Evolutionary conservation across 139 green algal genomes (phyloP), one percentile per base, ranked within the genome.

Genomic region (Haematococcus lacustris): DNA sequence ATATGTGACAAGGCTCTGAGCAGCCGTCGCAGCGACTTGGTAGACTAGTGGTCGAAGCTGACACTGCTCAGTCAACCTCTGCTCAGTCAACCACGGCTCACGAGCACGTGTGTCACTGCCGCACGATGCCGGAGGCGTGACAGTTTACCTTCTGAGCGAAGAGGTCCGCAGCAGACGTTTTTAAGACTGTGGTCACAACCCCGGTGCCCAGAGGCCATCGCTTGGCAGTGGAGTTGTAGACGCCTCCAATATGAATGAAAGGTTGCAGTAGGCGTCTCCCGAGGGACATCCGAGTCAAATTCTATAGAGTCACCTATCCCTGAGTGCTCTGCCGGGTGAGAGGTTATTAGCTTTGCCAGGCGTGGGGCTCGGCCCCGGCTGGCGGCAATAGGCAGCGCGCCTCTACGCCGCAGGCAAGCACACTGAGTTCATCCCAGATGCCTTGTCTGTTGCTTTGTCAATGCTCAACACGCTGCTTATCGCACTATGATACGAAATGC

Each of bases 111-210:
- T 1, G 38, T 13, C 21, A 39, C 30, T 4, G 1, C 1, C n/a
- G 17, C 38, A 34, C 3, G 0, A 3, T 1, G 25, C 7, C 25
- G 39, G 2, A 6, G 35, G 38, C 13, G 28, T 0, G 74, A 25
- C 41, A 89, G 87, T 82, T 88, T 90, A 91, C 91, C 86, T 91
- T 95, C 53, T 97, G 91, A n/a, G 91, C 91, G 67, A 97, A 94
- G n/a, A 92, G 17, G 71, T 97, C 91, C 3, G 91, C 91, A 3
- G 83, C 88, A 23, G 74, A 89, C 2, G 91, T 97, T 70, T 97
- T 97, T 25, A 96, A 39, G 4, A 89, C 87, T 2, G 86, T 93
- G 35, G 90, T 96, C 30, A 95, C 69, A n/a, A 96, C 81, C 1
- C 85, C 91, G 3, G 87, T 91, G 1, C 41, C 41, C 30, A 94